A percentile compares a stretch with the other conserved stretches of the same genome.
Evolutionary conservation across 2,329 filamentous ascomycete genomes (phyloP).

Genomic region (Trichoderma sp.): DNA sequence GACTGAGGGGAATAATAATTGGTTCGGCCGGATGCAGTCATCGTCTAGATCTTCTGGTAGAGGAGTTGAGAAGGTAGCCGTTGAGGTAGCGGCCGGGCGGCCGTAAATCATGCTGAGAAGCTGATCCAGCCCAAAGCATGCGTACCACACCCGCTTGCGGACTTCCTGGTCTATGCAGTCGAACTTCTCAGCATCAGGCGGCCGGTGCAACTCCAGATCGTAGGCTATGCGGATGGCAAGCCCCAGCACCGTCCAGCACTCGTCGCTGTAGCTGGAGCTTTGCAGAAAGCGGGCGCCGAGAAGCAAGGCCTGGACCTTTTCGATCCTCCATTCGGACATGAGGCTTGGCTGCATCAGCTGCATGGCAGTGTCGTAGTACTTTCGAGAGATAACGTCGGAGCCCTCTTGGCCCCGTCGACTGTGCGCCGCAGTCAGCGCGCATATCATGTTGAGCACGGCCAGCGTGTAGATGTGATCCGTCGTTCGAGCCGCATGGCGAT

Average conservation of each 20-base stretch:
- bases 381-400: slow-evolving; percentile 5
- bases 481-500: neutral
- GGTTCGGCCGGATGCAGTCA: slow-evolving; percentile 12
- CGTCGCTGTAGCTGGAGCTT: slow-evolving; percentile 18
- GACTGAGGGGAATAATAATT: slow-evolving; percentile 7
- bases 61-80: slow-evolving; percentile 9
- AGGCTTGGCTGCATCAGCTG: slow-evolving; percentile 14
- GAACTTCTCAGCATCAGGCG: slow-evolving; percentile 1
- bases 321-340: slow-evolving; percentile 16
- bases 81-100: slow-evolving; percentile 10
- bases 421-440: neutral
- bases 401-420: slow-evolving; percentile 1
- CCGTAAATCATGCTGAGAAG: slow-evolving; percentile 22
- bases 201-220: slow-evolving; percentile 7
- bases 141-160: slow-evolving; percentile 17
- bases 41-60: slow-evolving; percentile 16
- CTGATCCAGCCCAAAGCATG: slow-evolving; percentile 18
- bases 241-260: slow-evolving; percentile 15
- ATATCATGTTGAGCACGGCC: slow-evolving; percentile 17
- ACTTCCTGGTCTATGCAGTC: slow-evolving; percentile 18
- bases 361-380: slow-evolving; percentile 18
- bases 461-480: neutral
- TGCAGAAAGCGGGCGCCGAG: slow-evolving; percentile 18
- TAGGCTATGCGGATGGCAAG: slow-evolving; percentile 16
- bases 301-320: slow-evolving; percentile 15